Evolutionary conservation across 2,329 filamentous ascomycete genomes (phyloP), one percentile per base, ranked within the genome.

Genomic region (Neurospora sp.): DNA sequence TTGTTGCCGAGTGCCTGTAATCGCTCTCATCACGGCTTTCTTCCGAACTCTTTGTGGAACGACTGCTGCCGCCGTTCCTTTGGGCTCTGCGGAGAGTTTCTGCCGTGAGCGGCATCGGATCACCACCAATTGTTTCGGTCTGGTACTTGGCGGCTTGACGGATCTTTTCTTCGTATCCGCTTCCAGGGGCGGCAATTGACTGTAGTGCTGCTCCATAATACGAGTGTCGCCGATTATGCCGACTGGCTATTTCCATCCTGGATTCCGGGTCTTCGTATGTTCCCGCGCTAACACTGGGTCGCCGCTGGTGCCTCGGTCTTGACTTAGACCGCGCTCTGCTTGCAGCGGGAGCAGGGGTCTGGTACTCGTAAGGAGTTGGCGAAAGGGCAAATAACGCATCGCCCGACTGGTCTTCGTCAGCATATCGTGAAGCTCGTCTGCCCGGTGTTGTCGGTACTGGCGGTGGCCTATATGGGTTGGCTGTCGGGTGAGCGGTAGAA

Each of bases 1-100:
- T 90, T 0, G 87, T 88, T 38, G 86, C 86, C 69, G 87, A 89
- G 72, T 86, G 85, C 73, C 84, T 84, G 77, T 85, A 89, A 70
- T 89, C 88, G 78, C 87, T 90, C 70, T 90, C 87, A 74, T 90
- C 88, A 62, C 83, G 87, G 76, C 88, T 90, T 28, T 78, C 52
- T n/a, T 62, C 84, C 72, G 83, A 88, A 81, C 85, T 89, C 73
- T 84, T 84, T 68, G 83, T 89, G 46, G 85, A 88, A 33, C 83
- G 83, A 76, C 84, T 87, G 80, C 84, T 87, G 7, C 80, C 82
- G 71, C 81, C 83, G 72, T 80, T 82, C 75, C 81, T 83, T 72
- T 78, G 82, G 38, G 82, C 85, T 76, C 82, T 86, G 73, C 82
- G 84, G 36, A 90, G 80, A 13, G 81, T 80, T 70, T 89, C 87